Conservation (phyloP, 2,329 filamentous ascomycete species). For the Cryoendolithus antarcticus region DNA sequence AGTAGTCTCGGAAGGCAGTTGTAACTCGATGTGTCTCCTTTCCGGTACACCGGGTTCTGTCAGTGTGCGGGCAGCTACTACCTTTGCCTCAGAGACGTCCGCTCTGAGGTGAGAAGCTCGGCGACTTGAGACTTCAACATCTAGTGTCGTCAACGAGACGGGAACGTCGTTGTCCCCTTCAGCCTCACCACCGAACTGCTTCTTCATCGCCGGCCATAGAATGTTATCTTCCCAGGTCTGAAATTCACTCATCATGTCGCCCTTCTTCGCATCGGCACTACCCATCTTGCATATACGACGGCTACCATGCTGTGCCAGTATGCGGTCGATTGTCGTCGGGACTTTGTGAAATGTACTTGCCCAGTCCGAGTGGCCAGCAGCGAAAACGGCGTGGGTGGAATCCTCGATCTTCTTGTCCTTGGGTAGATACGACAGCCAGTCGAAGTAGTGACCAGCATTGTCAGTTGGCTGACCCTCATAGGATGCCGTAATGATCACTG, state of each 20-base stretch:
- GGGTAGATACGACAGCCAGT: conserved; percentile 36
- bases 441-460: conserved; percentile 30
- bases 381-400: conserved; percentile 26
- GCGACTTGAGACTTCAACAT: not conserved
- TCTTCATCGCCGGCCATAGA: conserved; percentile 1
- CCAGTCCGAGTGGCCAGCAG: conserved; percentile 32
- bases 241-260: conserved; percentile 28
- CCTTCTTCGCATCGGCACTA: conserved; percentile 25
- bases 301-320: conserved; percentile 22
- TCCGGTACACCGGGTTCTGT: conserved; percentile 38
- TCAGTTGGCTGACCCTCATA: conserved; percentile 33
- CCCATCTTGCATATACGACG: conserved; percentile 20
- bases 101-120: conserved; percentile 26
- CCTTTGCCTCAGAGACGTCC: conserved; percentile 37
- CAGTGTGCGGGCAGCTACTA: conserved; percentile 42
- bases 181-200: not conserved
- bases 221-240: conserved; percentile 22
- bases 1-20: conserved; percentile 33
- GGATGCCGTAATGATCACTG: conserved; percentile 28
- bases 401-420: conserved; percentile 16
- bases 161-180: no score
- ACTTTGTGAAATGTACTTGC: conserved; percentile 29
- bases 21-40: conserved; percentile 42
- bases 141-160: not conserved
- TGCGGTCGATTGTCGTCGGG: conserved; percentile 25